Conservation (phyloP, 352 stramenopile species). For the Phytophthora pluvialis region DNA sequence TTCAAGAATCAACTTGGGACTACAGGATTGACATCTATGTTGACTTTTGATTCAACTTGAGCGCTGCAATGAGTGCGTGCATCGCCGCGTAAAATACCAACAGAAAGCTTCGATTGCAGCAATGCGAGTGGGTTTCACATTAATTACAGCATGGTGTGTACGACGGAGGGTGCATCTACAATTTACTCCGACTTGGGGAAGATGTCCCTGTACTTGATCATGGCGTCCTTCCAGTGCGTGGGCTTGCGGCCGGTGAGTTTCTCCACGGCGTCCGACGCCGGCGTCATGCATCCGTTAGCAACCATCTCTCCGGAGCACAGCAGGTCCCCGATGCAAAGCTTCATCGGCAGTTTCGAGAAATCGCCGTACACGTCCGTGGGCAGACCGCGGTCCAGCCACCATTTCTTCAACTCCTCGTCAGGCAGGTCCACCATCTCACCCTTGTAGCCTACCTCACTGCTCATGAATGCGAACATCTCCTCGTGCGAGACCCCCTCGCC, state of each 20-base stretch:
- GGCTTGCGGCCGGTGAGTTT: conserved; percentile 37
- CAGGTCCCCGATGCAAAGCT: conserved; percentile 36
- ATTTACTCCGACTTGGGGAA: conserved; percentile 27
- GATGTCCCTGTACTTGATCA: conserved; percentile 35
- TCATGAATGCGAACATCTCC: conserved; percentile 41
- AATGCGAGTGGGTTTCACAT: too few species aligned
- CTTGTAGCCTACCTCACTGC: conserved; percentile 30
- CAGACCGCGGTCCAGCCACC: conserved; percentile 33
- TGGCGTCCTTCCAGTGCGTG: conserved; percentile 23
- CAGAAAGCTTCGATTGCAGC: too few species aligned
- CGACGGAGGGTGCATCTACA: not conserved
- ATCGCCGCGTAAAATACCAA: too few species aligned
- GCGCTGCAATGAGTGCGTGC: too few species aligned
- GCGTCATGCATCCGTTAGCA: conserved; percentile 37
- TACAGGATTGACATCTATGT: too few species aligned
- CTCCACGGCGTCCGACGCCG: conserved; percentile 30
- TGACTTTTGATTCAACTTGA: too few species aligned
- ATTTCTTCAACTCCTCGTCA: conserved; percentile 33
- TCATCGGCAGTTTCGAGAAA: conserved; percentile 37
- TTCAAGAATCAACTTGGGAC: too few species aligned
- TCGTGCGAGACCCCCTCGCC: conserved; percentile 26
- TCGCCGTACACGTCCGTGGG: conserved; percentile 31
- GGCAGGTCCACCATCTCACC: conserved; percentile 37
- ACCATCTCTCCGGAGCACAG: conserved; percentile 38
- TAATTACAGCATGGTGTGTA: too few species aligned